A percentile compares a stretch with the other conserved stretches of the same genome.
phyloP scores from a whole-genome alignment of 441 rosid genomes.

The Erodium texanum region DNA sequence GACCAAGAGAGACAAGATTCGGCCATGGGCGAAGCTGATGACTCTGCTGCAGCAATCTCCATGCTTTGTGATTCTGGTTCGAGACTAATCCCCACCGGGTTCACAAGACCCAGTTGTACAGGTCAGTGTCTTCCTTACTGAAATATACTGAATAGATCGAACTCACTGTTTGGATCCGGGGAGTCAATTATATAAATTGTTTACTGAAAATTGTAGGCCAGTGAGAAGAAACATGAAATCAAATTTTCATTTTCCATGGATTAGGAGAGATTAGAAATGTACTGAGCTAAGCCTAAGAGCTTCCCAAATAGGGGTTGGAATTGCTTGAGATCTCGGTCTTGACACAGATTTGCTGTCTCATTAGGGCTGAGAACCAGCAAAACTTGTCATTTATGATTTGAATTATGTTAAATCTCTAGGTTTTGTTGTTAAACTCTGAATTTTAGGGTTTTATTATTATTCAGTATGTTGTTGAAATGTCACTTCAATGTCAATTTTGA shows the following conservation, averaged over 20 bases:
- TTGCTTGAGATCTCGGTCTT: background rate
- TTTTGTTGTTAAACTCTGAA: background rate
- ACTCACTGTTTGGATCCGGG: background rate
- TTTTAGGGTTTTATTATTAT: background rate
- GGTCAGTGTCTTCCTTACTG: slow-evolving; percentile 28
- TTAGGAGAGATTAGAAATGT: background rate
- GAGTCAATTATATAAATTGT: too few species aligned
- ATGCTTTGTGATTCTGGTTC: slow-evolving; percentile 72
- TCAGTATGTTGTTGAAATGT: background rate
- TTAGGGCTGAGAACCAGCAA: background rate
- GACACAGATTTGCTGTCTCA: background rate
- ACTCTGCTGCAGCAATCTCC: slow-evolving; percentile 32
- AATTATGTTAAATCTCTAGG: background rate
- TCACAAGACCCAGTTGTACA: slow-evolving; percentile 33
- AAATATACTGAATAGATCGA: background rate
- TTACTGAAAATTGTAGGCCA: background rate
- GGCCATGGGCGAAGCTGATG: slow-evolving; percentile 28
- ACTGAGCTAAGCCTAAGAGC: background rate
- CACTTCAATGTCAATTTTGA: background rate
- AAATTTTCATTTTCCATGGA: background rate
- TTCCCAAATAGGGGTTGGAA: background rate
- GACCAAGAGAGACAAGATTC: slow-evolving; percentile 29
- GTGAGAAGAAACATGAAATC: background rate
- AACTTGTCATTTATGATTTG: background rate
- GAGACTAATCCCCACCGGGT: slow-evolving; percentile 45